These are phyloP conservation scores for Dictyostelium capitatum DNA, from an alignment of 78 protist genomes.

Conservation along the genomic window DNA sequence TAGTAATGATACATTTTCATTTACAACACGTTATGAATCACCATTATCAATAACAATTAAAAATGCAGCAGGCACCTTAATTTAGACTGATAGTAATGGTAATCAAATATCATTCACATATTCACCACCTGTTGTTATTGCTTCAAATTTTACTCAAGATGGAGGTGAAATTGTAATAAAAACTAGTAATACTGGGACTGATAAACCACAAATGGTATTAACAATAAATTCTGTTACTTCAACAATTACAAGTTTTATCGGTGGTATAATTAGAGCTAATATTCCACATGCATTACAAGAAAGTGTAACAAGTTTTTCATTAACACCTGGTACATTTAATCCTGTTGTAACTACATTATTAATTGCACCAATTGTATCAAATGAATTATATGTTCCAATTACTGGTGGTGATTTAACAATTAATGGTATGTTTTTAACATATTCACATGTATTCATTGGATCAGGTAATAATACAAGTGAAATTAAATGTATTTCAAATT, in stretches of 20 bases:
- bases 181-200: neutral
- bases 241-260: neutral
- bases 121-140: neutral
- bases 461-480: neutral
- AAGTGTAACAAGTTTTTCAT: neutral
- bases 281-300: neutral
- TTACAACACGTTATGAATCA: neutral
- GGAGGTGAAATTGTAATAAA: neutral
- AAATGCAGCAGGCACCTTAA: neutral
- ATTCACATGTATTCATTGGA: neutral
- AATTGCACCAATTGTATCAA: neutral
- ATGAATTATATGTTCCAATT: neutral
- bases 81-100: neutral
- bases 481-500: neutral
- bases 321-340: neutral
- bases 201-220: neutral
- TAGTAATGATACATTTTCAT: neutral
- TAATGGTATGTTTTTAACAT: neutral
- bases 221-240: neutral
- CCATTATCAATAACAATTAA: neutral
- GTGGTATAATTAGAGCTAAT: neutral
- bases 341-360: neutral
- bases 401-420: neutral
- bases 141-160: neutral
- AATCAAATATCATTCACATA: neutral